A percentile compares a stretch with the other conserved stretches of the same genome.
phyloP scores from a whole-genome alignment of 257 asterid genomes.

The Leonotis leonurus region DNA sequence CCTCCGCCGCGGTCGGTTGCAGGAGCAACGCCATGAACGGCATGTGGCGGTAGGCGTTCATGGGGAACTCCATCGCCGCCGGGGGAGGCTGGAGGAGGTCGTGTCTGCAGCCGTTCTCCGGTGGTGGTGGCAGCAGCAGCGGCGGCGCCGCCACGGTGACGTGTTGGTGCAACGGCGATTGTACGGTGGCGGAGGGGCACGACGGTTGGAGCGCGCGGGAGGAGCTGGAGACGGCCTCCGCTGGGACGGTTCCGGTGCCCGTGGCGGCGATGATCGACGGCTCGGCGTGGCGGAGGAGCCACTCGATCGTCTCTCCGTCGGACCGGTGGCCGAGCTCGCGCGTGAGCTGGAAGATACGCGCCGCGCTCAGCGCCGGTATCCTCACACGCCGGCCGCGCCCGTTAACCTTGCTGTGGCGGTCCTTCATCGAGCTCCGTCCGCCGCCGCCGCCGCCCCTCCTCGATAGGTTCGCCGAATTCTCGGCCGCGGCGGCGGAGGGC shows the following conservation, averaged over 20 bases:
- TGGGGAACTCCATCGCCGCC: conserved; percentile 19
- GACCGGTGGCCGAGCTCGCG: conserved; percentile 25
- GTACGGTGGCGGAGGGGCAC: not conserved
- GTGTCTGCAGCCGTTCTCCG: conserved; percentile 12
- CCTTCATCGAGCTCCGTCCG: not conserved
- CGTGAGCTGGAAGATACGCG: conserved; percentile 28
- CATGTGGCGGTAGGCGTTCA: conserved; percentile 28
- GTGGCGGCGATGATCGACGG: conserved; percentile 29
- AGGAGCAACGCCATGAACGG: conserved; percentile 45
- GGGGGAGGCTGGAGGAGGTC: conserved; percentile 21
- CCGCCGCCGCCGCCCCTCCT: not conserved
- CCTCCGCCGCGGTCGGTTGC: conserved; percentile 35
- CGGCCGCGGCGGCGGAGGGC: not conserved
- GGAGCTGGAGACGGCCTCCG: conserved; percentile 17
- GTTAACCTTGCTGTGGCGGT: conserved; percentile 25
- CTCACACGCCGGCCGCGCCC: conserved; percentile 32
- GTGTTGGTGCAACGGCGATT: not conserved
- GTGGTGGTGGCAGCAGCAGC: not conserved
- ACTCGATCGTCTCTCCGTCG: conserved; percentile 32
- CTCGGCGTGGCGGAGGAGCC: conserved; percentile 33
- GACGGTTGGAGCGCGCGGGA: conserved; percentile 19
- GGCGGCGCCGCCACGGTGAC: not conserved
- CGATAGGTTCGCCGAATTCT: not conserved
- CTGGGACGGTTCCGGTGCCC: conserved; percentile 21
- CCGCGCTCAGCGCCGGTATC: conserved; percentile 19